A percentile compares a stretch with the other conserved stretches of the same genome.
Evolutionary conservation across 1,139 yeast genomes (phyloP).

Genomic region (Yamadazyma dushanensis): DNA sequence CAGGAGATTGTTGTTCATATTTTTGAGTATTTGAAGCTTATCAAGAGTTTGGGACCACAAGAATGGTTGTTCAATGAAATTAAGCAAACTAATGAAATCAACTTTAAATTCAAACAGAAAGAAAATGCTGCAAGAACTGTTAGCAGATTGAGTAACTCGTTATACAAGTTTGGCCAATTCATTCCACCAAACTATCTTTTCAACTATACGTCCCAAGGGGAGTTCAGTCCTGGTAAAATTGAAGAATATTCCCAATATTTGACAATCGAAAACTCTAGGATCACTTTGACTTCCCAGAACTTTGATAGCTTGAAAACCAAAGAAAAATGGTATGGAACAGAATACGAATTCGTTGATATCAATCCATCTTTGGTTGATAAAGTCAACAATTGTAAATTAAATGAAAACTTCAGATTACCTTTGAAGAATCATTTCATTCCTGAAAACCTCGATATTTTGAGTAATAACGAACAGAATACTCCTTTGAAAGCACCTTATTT

Average conservation of each 20-base stretch:
- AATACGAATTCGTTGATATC: constrained; percentile 55
- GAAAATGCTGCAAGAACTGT: constrained; percentile 61
- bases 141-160: constrained; percentile 45
- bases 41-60: constrained; percentile 50
- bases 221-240: constrained; percentile 58
- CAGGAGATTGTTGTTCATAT: constrained; percentile 55
- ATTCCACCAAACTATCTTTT: constrained; percentile 68
- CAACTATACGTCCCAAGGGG: constrained; percentile 56
- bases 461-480: constrained; percentile 27
- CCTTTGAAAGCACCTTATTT: constrained; percentile 41
- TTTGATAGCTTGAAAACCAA: constrained; percentile 30
- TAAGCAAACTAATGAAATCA: constrained; percentile 43
- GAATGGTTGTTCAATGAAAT: constrained; percentile 55
- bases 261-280: constrained; percentile 59
- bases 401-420: constrained; percentile 60
- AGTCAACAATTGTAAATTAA: constrained; percentile 32
- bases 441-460: constrained; percentile 62
- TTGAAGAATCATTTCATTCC: constrained; percentile 77
- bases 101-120: constrained; percentile 71
- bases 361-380: constrained; percentile 34
- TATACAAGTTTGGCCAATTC: constrained; percentile 40
- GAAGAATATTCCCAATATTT: constrained; percentile 51
- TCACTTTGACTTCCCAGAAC: constrained; percentile 55
- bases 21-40: constrained; percentile 72
- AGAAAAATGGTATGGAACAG: constrained; percentile 93